Base-by-base conservation (phyloP, 148 eudicot genomes). In the Talinum fruticosum region DNA sequence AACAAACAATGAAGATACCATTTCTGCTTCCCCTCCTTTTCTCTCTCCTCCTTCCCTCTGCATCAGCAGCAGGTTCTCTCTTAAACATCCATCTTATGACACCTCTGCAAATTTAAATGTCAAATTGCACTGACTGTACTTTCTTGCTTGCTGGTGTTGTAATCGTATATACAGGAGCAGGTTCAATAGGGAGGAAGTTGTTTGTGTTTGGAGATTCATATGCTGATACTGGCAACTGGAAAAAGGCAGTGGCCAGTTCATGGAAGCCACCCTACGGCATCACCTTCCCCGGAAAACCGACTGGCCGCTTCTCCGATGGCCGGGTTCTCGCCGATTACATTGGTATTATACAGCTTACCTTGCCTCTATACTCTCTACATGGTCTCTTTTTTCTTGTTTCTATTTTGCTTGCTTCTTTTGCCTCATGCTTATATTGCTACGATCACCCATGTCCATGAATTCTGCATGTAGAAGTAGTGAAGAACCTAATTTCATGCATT, bases 121-220 rank as follows among this genome's bases (percentile, higher is more conserved):
- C 4, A 62, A 62, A 28, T 28, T 62, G 33, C 66, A 62, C 15
- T 26, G 2, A 28, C 14, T 62, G 23, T 62, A 26, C 10, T 1
- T 59, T 24, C 2, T 6, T 57, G 57, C 0, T 51, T 2, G 57
- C 18, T 51, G 19, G 23, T 62, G 66, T 13, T 23, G n/a, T 59
- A n/a, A n/a, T n/a, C n/a, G n/a, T n/a, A n/a, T 59, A 8, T 5
- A 59, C 18, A 62, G 66, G 66, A 34, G n/a, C 4, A 62, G 32
- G 66, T 10, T 66, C 70, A 16, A 47, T 16, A n/a, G 45, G 45
- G 7, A 67, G 8, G 45, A 92, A 85, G 84, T 77, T 94, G 33
- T 94, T 92, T 72, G 98, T 92, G 36, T 94, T 94, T 57, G 98
- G 98, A 29, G 98, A 92, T 81, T 94, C 98, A 0, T 94, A 94